Evolutionary conservation across 140 eudicot species (phyloP).

Genomic region (Anethum foeniculum): DNA sequence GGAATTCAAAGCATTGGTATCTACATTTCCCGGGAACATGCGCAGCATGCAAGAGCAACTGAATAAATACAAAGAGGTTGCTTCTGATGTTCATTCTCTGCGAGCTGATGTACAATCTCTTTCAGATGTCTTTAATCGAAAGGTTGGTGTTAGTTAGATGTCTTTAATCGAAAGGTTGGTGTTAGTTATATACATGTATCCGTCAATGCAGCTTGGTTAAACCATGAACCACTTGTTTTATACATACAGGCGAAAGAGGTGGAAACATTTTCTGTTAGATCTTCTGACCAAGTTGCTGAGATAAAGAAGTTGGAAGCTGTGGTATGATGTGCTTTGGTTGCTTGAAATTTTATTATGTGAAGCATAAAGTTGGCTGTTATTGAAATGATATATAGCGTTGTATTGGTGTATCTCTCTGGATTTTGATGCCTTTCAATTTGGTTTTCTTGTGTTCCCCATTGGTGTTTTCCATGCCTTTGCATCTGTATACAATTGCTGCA

Average conservation of each 20-base stretch:
- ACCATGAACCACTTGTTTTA: background rate
- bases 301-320: constrained; percentile 46
- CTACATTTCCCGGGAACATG: constrained; percentile 84
- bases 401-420: background rate
- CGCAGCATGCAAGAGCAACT: constrained; percentile 70
- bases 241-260: constrained; percentile 52
- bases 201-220: background rate
- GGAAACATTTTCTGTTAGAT: constrained; percentile 60
- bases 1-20: constrained; percentile 65
- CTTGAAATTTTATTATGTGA: background rate
- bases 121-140: constrained; percentile 47
- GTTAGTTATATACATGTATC: background rate
- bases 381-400: background rate
- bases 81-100: constrained; percentile 67
- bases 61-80: constrained; percentile 71
- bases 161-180: constrained; percentile 65
- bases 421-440: background rate
- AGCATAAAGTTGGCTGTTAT: background rate
- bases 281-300: constrained; percentile 59
- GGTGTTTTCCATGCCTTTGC: background rate
- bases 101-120: constrained; percentile 85
- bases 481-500: background rate
- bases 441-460: background rate
- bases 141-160: constrained; percentile 38
- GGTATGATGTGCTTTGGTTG: constrained; percentile 31